Percentiles rank a stretch among this genome's conserved stretches.
Conservation (phyloP, 2,329 filamentous ascomycete species). For the Xylaria sp. region DNA sequence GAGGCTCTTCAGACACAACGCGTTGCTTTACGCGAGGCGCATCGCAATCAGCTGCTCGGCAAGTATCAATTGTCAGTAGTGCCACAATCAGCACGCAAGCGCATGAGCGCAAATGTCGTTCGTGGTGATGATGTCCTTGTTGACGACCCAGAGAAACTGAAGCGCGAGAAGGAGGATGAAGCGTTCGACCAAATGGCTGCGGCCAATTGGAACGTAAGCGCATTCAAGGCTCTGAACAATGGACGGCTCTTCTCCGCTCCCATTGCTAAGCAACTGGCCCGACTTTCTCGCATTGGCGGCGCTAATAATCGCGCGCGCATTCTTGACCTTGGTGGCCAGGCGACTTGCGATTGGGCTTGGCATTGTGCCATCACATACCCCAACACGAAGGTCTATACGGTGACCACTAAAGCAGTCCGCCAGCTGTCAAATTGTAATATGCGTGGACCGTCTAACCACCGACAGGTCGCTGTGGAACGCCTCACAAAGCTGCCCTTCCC, state of each 20-base stretch:
- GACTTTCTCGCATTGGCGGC: conserved; percentile 63
- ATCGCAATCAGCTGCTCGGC: conserved; percentile 84
- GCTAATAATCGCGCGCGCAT: conserved; percentile 71
- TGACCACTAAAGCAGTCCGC: conserved; percentile 77
- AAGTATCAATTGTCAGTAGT: conserved; percentile 82
- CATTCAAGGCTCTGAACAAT: conserved; percentile 70
- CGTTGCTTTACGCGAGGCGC: conserved; percentile 75
- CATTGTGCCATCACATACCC: conserved; percentile 88
- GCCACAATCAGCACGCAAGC: conserved; percentile 75
- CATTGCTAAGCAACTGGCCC: conserved; percentile 69
- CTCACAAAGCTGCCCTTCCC: conserved; percentile 87
- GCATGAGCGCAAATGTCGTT: conserved; percentile 76
- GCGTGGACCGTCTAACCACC: conserved; percentile 87
- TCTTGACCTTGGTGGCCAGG: conserved; percentile 86
- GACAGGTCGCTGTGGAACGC: conserved; percentile 79
- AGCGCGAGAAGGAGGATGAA: conserved; percentile 81
- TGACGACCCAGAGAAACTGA: conserved; percentile 71
- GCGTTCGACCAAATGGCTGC: conserved; percentile 77
- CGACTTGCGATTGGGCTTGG: conserved; percentile 95
- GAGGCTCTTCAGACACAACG: conserved; percentile 89
- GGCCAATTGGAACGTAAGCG: conserved; percentile 70
- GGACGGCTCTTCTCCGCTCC: conserved; percentile 73
- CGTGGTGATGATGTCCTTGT: conserved; percentile 74
- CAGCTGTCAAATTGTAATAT: conserved; percentile 79
- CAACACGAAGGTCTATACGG: conserved; percentile 87